Conservation (phyloP, 2,329 filamentous ascomycete genomes). For the Exophiala lecanii-corni region DNA sequence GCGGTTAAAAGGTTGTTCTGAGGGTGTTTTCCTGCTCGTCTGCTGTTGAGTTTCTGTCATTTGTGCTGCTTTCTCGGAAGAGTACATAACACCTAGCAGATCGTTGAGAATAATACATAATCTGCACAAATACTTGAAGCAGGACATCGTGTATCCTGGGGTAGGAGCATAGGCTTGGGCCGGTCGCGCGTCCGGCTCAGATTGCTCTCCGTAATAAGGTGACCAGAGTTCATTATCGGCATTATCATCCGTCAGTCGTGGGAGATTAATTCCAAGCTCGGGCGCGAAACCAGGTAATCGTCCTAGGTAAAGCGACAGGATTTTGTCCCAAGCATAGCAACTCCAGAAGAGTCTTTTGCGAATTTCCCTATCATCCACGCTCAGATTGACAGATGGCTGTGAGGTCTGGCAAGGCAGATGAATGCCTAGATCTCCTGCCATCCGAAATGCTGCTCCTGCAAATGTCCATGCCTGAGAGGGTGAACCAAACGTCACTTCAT, state of each 20-base stretch:
- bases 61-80: slow-evolving; percentile 36
- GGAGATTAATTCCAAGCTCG: slow-evolving; percentile 21
- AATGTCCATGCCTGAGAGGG: slow-evolving; percentile 30
- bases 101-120: slow-evolving; percentile 47
- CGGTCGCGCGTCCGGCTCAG: slow-evolving; percentile 16
- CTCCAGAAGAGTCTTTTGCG: slow-evolving; percentile 31
- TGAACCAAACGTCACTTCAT: slow-evolving; percentile 28
- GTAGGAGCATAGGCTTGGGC: slow-evolving; percentile 23
- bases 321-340: slow-evolving; percentile 32
- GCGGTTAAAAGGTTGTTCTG: slow-evolving; percentile 26
- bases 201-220: slow-evolving; percentile 29
- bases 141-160: slow-evolving; percentile 29
- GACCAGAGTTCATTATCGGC: slow-evolving; percentile 28
- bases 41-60: slow-evolving; percentile 18
- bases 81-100: slow-evolving; percentile 44
- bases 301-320: slow-evolving; percentile 30
- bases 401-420: slow-evolving; percentile 28
- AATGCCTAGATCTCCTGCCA: slow-evolving; percentile 31
- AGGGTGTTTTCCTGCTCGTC: slow-evolving; percentile 14
- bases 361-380: slow-evolving; percentile 30
- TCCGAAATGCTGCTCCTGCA: slow-evolving; percentile 30
- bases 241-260: slow-evolving; percentile 29
- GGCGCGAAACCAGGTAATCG: slow-evolving; percentile 29
- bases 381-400: slow-evolving; percentile 25
- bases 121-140: slow-evolving; percentile 30